phyloP scores from a whole-genome alignment of 2,329 filamentous ascomycete species.

The Grosmannia huntii region DNA sequence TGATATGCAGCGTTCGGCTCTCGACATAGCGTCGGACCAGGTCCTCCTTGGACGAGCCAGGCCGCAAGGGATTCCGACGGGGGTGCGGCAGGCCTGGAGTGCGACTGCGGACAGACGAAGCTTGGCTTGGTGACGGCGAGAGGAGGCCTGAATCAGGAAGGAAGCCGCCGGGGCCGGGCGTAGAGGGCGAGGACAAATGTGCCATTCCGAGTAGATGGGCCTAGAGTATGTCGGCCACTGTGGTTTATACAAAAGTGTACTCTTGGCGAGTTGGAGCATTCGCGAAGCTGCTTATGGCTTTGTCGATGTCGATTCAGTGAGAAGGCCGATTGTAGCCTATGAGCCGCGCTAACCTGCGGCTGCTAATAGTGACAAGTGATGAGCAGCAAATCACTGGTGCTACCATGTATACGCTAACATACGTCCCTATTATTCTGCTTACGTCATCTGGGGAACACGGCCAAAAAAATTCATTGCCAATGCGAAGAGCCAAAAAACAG shows the following conservation, averaged over 20 bases:
- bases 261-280: not conserved
- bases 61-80: conserved; percentile 34
- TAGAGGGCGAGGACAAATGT: not conserved
- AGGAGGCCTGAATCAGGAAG: conserved; percentile 31
- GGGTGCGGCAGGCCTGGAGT: conserved; percentile 37
- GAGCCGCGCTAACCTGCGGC: no score
- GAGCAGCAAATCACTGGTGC: not conserved
- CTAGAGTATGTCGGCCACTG: no score
- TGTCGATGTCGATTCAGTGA: no score
- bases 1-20: conserved; percentile 37
- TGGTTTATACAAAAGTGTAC: no score
- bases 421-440: not conserved
- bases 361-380: not conserved
- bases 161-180: conserved; percentile 34
- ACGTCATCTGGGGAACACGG: not conserved
- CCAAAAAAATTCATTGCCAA: not conserved
- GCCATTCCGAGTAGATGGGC: not conserved
- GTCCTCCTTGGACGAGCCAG: conserved; percentile 48
- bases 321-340: no score
- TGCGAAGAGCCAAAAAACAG: not conserved
- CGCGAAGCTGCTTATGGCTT: no score
- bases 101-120: not conserved
- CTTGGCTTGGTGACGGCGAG: conserved; percentile 34
- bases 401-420: not conserved
- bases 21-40: conserved; percentile 45